phyloP scores from a whole-genome alignment of 2,329 filamentous ascomycete genomes.

The Phyllosticta ampelicida region DNA sequence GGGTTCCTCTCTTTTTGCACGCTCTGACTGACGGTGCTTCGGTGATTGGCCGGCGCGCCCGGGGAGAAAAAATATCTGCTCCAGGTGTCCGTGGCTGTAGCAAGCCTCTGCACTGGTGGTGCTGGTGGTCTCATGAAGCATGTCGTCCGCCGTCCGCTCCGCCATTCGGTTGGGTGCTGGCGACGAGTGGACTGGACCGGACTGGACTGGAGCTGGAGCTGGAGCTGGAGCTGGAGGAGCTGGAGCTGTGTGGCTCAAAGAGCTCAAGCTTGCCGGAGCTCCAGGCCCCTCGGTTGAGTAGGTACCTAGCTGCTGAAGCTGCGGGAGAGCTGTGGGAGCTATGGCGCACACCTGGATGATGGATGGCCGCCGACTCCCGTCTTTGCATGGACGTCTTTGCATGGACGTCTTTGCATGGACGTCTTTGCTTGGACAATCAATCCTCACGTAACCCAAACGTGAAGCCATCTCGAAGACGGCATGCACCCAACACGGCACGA shows the following conservation, averaged over 20 bases:
- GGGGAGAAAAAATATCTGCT: conserved; percentile 1
- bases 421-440: no score
- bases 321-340: conserved; percentile 2
- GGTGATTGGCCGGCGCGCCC: conserved; percentile 6
- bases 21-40: conserved; percentile 4
- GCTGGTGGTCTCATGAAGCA: no score
- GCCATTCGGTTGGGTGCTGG: not conserved
- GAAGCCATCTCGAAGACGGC: no score
- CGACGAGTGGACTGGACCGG: no score
- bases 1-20: conserved; percentile 8
- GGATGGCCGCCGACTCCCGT: no score
- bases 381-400: no score
- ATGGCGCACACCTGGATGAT: no score
- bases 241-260: not conserved
- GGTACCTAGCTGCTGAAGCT: not conserved
- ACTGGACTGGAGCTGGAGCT: no score
- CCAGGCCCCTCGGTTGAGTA: no score
- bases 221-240: not conserved
- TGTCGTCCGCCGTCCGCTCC: not conserved
- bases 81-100: no score
- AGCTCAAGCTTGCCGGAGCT: not conserved
- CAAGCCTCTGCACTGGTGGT: not conserved
- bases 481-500: not conserved
- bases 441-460: no score
- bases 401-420: no score